Base-by-base conservation (phyloP, 192 early-diverging fungal species). In the Podila minutissima region DNA sequence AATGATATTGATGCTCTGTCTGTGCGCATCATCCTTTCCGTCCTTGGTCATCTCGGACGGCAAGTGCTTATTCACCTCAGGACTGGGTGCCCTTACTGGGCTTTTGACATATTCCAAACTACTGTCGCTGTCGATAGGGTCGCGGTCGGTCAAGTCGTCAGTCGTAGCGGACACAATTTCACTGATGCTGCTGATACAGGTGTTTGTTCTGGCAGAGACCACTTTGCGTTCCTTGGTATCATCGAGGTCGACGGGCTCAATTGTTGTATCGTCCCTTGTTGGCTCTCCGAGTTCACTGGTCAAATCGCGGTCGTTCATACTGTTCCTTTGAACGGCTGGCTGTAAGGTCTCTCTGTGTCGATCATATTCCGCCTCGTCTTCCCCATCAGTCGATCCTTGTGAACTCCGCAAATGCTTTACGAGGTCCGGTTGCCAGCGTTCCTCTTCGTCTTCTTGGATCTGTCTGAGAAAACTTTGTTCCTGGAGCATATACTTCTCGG, bases 391-490 rank as follows among this genome's bases (percentile, higher is more conserved):
- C 41, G 74, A 75, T 41, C 67, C 74, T 64, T 75, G 74, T 8
- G 74, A 75, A 38, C 74, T 75, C 67, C 55, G 68, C 61, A 75
- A 38, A 29, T 58, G 53, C 2, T 29, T 48, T 28, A 71, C 8
- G 29, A 19, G 1, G 20, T 59, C 11, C 2, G 28, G 20, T 61
- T 64, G 38, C 9, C 35, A 10, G 15, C 0, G 24, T 10, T 9
- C 17, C 51, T n/a, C 53, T 22, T 61, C 37, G 26, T 59, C 57
- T 9, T 62, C 59, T 63, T 63, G 53, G 20, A 26, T 55, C 4
- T 22, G 5, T 26, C 53, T 22, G 20, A 55, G 24, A 26, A 55
- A 55, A 8, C 53, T 22, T 10, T 10, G 19, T 1, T 55, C 53
- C 53, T 7, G 53, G 20, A 55, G 17, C n/a, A 55, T 24, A 26